These are phyloP conservation scores for Penicillium maclennaniae DNA, from an alignment of 495 filamentous ascomycete genomes.

Conservation along the genomic window DNA sequence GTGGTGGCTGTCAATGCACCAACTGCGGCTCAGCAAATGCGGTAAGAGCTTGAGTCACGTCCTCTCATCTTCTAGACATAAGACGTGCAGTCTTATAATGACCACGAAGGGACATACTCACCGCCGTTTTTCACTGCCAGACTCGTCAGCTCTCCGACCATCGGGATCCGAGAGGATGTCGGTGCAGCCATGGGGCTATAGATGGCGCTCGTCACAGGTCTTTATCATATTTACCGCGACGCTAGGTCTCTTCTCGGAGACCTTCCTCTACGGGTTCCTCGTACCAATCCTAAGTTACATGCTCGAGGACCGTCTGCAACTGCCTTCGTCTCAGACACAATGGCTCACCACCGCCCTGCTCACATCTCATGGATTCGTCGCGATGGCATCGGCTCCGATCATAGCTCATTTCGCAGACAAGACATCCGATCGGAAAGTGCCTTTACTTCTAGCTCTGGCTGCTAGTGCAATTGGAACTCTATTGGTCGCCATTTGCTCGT, in stretches of 20 bases:
- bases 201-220: too few relatives aligned
- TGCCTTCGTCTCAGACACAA: conserved; percentile 19
- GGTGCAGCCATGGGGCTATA: too few relatives aligned
- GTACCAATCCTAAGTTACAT: conserved; percentile 25
- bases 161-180: too few relatives aligned
- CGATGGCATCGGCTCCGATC: conserved; percentile 10
- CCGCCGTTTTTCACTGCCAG: too few relatives aligned
- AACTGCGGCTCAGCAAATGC: too few relatives aligned
- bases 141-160: too few relatives aligned
- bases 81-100: too few relatives aligned
- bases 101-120: too few relatives aligned
- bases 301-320: conserved; percentile 16
- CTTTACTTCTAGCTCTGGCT: neutral
- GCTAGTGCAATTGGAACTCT: neutral
- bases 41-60: too few relatives aligned
- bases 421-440: conserved; percentile 1
- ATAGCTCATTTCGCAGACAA: conserved; percentile 11
- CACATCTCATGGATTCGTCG: conserved; percentile 11
- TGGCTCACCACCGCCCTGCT: conserved; percentile 18
- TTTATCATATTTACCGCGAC: too few relatives aligned
- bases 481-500: neutral
- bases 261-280: conserved; percentile 16
- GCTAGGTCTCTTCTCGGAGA: neutral
- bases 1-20: too few relatives aligned
- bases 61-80: too few relatives aligned